Base-by-base conservation (phyloP, 116 monocot species). In the Phalaenopsis hybrid region DNA sequence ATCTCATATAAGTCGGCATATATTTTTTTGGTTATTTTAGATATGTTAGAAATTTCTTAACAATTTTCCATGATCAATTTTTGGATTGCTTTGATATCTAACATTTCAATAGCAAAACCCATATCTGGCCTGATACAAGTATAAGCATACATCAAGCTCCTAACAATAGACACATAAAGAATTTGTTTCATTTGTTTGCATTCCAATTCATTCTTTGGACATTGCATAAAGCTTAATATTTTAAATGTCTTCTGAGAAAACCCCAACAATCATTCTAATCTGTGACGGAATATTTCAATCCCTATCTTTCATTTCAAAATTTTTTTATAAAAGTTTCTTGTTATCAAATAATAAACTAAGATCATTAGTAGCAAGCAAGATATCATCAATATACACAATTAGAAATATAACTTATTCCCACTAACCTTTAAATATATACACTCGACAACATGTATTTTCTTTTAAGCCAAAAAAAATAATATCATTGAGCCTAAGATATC, bases 61-160 rank as follows among this genome's bases (percentile, higher is more conserved):
- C 70, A 81, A 10, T 9, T 81, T 81, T 59, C 80, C 48, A 51
- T 81, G 80, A 68, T 70, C 67, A 5, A 68, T 21, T 49, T 45
- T 44, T 28, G 31, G 20, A 70, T 81, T 81, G 70, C 80, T 70
- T 81, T 81, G 68, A 81, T 81, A 81, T 33, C 0, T 68, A 10
- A 23, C 45, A 81, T 81, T 70, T 33, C 25, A 4, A 69, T 46
- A 81, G 16, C 48, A 72, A 81, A 72, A 72, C 46, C 69, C 80
- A 81, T 72, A 70, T 28, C 28, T 28, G 0, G 28, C 28, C 28
- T 28, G 28, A 28, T 28, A 28, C 28, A 28, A 28, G 28, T 28
- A 28, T 28, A 28, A 28, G 28, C 28, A 28, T 28, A 28, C 28
- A 28, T 28, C 28, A 28, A 28, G 28, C 28, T 28, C 28, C 28